Percentiles rank a stretch among this genome's conserved stretches.
Conservation (phyloP, 2,329 filamentous ascomycete genomes). For the Emergomyces pasteurianus region DNA sequence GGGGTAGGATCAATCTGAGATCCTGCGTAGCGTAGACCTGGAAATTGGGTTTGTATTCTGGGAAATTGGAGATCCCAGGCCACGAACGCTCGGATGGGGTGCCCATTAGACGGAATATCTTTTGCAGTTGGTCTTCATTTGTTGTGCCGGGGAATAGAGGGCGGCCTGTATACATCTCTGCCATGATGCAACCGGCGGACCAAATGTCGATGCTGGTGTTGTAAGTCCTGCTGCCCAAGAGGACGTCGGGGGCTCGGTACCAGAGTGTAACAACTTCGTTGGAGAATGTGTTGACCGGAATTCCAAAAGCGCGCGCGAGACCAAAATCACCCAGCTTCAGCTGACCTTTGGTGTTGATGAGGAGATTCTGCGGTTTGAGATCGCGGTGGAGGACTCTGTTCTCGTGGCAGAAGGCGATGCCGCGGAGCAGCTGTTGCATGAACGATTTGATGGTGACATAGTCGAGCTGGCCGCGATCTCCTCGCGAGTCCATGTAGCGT, state of each 20-base stretch:
- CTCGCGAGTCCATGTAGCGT: constrained; percentile 93
- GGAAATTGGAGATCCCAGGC: constrained; percentile 88
- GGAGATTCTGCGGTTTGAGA: constrained; percentile 88
- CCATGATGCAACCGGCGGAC: constrained; percentile 99
- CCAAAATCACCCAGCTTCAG: constrained; percentile 93
- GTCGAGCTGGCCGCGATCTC: constrained; percentile 80
- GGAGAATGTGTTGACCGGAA: constrained; percentile 94
- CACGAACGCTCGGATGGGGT: constrained; percentile 91
- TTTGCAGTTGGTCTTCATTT: constrained; percentile 92
- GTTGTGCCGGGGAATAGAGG: constrained; percentile 95
- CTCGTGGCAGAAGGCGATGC: constrained; percentile 96
- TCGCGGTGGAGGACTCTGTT: constrained; percentile 93
- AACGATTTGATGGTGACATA: constrained; percentile 92
- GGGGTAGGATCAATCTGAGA: constrained; percentile 70
- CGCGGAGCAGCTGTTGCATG: constrained; percentile 93
- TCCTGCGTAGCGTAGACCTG: constrained; percentile 92
- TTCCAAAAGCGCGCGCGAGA: constrained; percentile 85
- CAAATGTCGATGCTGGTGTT: constrained; percentile 99
- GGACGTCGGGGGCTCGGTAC: constrained; percentile 93
- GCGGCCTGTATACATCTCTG: constrained; percentile 95
- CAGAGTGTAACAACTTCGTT: constrained; percentile 96
- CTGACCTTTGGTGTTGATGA: constrained; percentile 84
- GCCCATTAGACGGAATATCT: constrained; percentile 98
- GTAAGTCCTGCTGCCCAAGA: constrained; percentile 88
- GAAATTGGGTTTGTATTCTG: constrained; percentile 95